Conservation (phyloP, 306 rosid genomes). For the Hippophae gyantsensis region DNA sequence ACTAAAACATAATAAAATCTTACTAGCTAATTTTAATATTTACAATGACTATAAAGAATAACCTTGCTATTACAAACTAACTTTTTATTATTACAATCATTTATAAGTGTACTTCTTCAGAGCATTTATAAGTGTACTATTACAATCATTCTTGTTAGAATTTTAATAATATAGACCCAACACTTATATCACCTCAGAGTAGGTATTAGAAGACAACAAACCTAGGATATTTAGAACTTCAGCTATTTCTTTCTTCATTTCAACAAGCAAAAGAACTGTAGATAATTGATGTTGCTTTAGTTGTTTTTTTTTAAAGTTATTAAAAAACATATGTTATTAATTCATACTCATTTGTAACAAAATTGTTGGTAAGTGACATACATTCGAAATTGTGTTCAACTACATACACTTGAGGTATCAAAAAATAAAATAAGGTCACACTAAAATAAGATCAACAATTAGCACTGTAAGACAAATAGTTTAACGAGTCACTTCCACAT, state of each 20-base stretch:
- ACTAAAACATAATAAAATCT: too few species aligned
- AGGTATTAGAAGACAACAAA: constrained; percentile 23
- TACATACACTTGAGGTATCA: constrained; percentile 3
- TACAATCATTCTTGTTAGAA: not conserved
- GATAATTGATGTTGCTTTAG: constrained; percentile 45
- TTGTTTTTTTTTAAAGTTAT: constrained; percentile 49
- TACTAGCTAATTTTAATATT: too few species aligned
- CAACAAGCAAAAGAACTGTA: constrained; percentile 47
- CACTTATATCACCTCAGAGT: constrained; percentile 39
- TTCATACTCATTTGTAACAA: too few species aligned
- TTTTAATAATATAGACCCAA: not conserved
- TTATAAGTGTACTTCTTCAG: too few species aligned
- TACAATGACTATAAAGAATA: too few species aligned
- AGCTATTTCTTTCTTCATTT: constrained; percentile 47
- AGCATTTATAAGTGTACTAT: too few species aligned
- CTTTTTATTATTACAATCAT: too few species aligned
- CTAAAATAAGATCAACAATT: too few species aligned
- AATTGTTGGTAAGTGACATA: not conserved
- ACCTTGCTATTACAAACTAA: too few species aligned
- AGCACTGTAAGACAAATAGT: too few species aligned
- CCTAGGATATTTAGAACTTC: constrained; percentile 51
- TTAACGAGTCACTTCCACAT: too few species aligned
- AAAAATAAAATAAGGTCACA: not conserved
- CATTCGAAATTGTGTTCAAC: not conserved
- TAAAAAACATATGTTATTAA: not conserved